These are phyloP conservation scores for Corylus heterophylla DNA, from an alignment of 306 rosid species.

Conservation along the genomic window DNA sequence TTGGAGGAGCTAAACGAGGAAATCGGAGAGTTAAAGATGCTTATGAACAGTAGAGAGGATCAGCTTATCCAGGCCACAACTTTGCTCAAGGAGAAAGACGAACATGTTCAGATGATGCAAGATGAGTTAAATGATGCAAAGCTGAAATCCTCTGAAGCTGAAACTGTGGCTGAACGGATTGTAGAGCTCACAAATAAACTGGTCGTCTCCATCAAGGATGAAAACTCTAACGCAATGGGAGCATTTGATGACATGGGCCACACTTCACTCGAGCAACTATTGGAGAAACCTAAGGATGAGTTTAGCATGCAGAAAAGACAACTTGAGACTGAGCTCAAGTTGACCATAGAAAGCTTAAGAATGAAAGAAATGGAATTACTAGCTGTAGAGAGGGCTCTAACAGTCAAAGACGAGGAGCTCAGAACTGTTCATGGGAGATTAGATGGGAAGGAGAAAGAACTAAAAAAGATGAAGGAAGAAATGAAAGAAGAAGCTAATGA, in stretches of 20 bases:
- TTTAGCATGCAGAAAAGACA: slow-evolving; percentile 49
- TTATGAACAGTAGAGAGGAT: slow-evolving; percentile 61
- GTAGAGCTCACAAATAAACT: slow-evolving; percentile 68
- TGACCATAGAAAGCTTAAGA: slow-evolving; percentile 62
- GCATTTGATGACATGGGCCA: slow-evolving; percentile 33
- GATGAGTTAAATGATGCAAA: slow-evolving; percentile 50
- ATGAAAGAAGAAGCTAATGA: slow-evolving; percentile 52
- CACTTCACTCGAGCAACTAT: slow-evolving; percentile 34
- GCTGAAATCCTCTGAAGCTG: slow-evolving; percentile 69
- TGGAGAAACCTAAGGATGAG: slow-evolving; percentile 48
- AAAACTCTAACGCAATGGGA: slow-evolving; percentile 26
- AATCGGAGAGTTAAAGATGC: slow-evolving; percentile 66
- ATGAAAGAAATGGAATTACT: slow-evolving; percentile 74
- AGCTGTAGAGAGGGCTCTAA: slow-evolving; percentile 63
- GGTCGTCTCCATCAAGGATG: slow-evolving; percentile 60
- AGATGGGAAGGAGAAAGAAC: slow-evolving; percentile 61
- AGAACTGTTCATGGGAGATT: slow-evolving; percentile 59
- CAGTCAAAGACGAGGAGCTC: slow-evolving; percentile 78
- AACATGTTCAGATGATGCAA: slow-evolving; percentile 50
- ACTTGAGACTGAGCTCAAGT: slow-evolving; percentile 65
- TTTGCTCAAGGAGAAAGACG: slow-evolving; percentile 82
- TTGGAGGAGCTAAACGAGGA: slow-evolving; percentile 61
- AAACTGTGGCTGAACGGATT: slow-evolving; percentile 63
- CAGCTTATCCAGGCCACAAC: slow-evolving; percentile 72
- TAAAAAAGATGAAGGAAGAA: slow-evolving; percentile 50